phyloP scores from a whole-genome alignment of 768 basidiomycete genomes.

The Lyophyllum shimeji region DNA sequence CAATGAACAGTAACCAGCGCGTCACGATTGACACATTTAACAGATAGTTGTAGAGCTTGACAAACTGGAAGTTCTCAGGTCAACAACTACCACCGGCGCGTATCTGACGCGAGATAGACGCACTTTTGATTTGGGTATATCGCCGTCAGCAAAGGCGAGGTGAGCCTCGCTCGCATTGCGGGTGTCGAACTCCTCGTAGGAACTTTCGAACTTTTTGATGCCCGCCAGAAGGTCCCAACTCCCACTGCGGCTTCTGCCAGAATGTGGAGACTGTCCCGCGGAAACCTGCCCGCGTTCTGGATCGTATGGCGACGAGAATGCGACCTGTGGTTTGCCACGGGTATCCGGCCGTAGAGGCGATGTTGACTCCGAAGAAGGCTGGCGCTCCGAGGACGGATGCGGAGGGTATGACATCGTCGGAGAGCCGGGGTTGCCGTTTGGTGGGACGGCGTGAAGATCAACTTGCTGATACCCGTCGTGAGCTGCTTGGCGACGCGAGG shows the following conservation, averaged over 20 bases:
- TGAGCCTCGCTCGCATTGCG: constrained; percentile 51
- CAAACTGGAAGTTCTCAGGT: constrained; percentile 37
- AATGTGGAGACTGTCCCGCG: constrained; percentile 11
- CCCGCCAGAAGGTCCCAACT: constrained; percentile 55
- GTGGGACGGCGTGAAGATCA: background rate
- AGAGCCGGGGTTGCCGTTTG: background rate
- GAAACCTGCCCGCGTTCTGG: constrained; percentile 23
- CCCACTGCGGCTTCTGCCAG: constrained; percentile 25
- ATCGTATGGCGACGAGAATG: constrained; percentile 13
- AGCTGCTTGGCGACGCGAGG: constrained; percentile 7
- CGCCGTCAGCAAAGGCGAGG: constrained; percentile 60
- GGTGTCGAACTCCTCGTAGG: constrained; percentile 59
- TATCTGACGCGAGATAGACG: constrained; percentile 13
- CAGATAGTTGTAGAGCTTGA: constrained; percentile 70
- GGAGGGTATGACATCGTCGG: constrained; percentile 21
- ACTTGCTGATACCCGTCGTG: constrained; percentile 9
- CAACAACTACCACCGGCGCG: constrained; percentile 2
- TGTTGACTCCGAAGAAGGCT: constrained; percentile 12
- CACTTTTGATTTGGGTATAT: constrained; percentile 57
- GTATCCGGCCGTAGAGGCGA: constrained; percentile 9
- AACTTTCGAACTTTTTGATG: constrained; percentile 50
- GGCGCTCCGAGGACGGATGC: background rate
- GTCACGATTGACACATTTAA: constrained; percentile 75
- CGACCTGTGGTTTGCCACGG: background rate
- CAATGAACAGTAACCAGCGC: constrained; percentile 77